These are phyloP conservation scores for Fusarium devonianum DNA, from an alignment of 2,329 filamentous ascomycete species.

Conservation along the genomic window DNA sequence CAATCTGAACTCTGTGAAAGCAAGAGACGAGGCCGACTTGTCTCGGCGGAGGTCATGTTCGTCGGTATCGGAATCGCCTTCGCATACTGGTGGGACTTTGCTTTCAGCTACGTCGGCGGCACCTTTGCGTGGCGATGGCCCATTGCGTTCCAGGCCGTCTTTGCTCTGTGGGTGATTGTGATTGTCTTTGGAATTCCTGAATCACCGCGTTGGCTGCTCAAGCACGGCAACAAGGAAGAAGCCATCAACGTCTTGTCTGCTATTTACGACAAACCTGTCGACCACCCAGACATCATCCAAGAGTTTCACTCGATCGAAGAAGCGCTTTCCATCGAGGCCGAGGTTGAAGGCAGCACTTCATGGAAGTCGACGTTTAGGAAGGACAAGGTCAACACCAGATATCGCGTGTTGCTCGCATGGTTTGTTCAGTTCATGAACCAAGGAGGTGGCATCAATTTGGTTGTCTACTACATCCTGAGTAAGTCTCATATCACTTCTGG, in stretches of 20 bases:
- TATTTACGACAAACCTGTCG: constrained; percentile 50
- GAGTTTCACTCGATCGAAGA: constrained; percentile 50
- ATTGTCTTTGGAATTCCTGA: constrained; percentile 50
- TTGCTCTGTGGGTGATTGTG: constrained; percentile 43
- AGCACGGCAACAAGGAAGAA: constrained; percentile 47
- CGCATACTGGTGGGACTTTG: constrained; percentile 52
- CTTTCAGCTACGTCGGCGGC: constrained; percentile 42
- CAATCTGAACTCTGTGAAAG: constrained; percentile 52
- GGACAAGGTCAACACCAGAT: constrained; percentile 23
- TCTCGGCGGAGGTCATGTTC: constrained; percentile 55
- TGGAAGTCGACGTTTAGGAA: constrained; percentile 47
- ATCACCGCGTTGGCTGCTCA: constrained; percentile 51
- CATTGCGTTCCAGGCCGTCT: constrained; percentile 43
- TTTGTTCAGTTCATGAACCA: constrained; percentile 47
- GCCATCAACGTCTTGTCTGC: constrained; percentile 47
- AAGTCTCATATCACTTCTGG: background rate
- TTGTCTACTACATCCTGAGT: constrained; percentile 49
- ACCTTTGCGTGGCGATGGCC: constrained; percentile 35
- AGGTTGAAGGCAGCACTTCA: constrained; percentile 43
- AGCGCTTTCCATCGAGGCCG: constrained; percentile 49
- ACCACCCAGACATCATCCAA: constrained; percentile 44
- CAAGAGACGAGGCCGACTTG: constrained; percentile 58
- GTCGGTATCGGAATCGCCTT: constrained; percentile 49
- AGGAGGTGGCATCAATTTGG: constrained; percentile 56
- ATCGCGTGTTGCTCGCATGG: constrained; percentile 25